Conservation (phyloP, 1,139 yeast genomes). For the Schwanniomyces etchellsii region DNA sequence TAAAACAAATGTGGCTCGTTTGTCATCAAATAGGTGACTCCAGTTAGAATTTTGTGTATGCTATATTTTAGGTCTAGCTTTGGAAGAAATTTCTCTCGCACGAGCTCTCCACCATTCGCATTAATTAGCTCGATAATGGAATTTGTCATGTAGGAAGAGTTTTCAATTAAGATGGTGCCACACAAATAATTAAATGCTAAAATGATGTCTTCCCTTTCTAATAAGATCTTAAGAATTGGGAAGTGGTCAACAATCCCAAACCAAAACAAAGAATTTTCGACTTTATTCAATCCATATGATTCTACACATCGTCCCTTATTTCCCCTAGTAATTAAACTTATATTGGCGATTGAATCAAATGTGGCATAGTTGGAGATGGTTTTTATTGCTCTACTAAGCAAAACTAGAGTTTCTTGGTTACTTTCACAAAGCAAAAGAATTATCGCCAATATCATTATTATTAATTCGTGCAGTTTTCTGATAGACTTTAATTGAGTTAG, state of each 20-base stretch:
- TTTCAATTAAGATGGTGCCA: conserved; percentile 22
- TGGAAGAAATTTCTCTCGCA: conserved; percentile 17
- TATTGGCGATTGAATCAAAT: not conserved
- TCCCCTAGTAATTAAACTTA: conserved; percentile 1
- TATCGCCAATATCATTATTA: conserved; percentile 20
- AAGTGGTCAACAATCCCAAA: conserved; percentile 16
- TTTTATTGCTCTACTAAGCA: conserved; percentile 21
- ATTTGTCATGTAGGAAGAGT: not conserved
- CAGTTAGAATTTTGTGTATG: conserved; percentile 27
- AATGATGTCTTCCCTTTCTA: conserved; percentile 16
- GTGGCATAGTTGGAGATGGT: conserved; percentile 4
- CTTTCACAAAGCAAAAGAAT: conserved; percentile 28
- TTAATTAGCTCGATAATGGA: conserved; percentile 29
- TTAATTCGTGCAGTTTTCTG: conserved; percentile 19
- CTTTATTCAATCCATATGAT: conserved; percentile 9
- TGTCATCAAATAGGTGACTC: conserved; percentile 29
- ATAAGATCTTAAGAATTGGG: conserved; percentile 15
- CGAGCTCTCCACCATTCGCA: conserved; percentile 19
- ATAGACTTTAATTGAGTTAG: conserved; percentile 22
- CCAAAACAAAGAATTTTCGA: conserved; percentile 25
- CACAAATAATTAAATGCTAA: conserved; percentile 25
- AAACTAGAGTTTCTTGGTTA: conserved; percentile 19
- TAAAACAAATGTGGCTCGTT: conserved; percentile 20
- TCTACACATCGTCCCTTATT: conserved; percentile 9
- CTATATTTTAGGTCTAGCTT: conserved; percentile 13